Evolutionary conservation across 345 rosid genomes (phyloP), one percentile per base, ranked within the genome.

Genomic region (Streptanthus diversifolius): DNA sequence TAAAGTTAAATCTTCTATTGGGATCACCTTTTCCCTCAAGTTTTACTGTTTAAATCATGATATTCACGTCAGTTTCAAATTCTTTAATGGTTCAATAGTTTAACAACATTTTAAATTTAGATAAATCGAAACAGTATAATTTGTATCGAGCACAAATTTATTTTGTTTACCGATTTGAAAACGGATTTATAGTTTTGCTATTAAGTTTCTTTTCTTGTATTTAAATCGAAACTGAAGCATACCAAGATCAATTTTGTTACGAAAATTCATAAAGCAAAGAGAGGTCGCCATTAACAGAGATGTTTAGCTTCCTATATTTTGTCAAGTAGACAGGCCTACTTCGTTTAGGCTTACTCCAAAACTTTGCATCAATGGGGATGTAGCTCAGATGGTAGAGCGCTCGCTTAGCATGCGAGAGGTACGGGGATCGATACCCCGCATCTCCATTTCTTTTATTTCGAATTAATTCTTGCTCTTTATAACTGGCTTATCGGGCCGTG

Each of bases 361-460:
- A 1, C 3, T 22, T 22, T 3, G 9, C 11, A 8, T 10, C 14
- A 36, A 30, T 3, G 90, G 87, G 90, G 88, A 82, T 84, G 88
- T 85, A 85, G 91, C 90, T 76, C 75, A 76, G 79, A 76, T 76
- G 75, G 79, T 76, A 70, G 79, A 76, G 75, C 87, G 88, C 91
- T 86, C 85, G 90, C 89, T 87, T 89, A 85, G 89, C 91, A 91
- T 85, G 90, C 86, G 86, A 90, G 98, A 86, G 91, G 88, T 68
- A 84, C 87, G 80, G 89, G 89, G 88, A 83, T 86, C 86, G 89
- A 88, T 89, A 81, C 87, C 89, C 86, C 85, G 82, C 91, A 83
- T 89, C 88, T 86, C 90, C 96, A 87, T n/a, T 40, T 19, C 3
- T n/a, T 0, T 8, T 21, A 24, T 4, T 0, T 4, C 33, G 8